Conservation (phyloP, 2,329 filamentous ascomycete genomes). For the Clarireedia hainanense region DNA sequence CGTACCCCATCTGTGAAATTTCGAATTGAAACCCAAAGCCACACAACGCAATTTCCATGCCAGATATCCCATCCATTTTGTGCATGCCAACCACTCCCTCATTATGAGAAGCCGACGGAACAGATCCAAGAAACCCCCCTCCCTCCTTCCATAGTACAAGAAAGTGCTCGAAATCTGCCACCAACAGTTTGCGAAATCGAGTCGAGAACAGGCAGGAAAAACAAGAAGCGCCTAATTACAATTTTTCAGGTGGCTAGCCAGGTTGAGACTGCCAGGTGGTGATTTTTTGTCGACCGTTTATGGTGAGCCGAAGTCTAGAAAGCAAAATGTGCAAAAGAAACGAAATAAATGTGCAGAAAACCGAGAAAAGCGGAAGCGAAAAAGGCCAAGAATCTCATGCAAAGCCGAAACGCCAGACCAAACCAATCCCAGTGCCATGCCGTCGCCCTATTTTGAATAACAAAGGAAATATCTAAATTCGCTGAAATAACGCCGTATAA, state of each 20-base stretch:
- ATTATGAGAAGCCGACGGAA: constrained; percentile 18
- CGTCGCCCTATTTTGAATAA: constrained; percentile 30
- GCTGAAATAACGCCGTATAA: constrained; percentile 28
- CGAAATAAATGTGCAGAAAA: no score
- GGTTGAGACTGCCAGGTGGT: constrained; percentile 17
- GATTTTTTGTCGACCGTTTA: constrained; percentile 21
- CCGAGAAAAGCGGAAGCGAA: neutral
- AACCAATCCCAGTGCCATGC: constrained; percentile 28
- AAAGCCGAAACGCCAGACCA: constrained; percentile 31
- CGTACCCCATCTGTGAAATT: neutral
- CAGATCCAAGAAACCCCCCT: constrained; percentile 16
- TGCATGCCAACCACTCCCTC: constrained; percentile 21
- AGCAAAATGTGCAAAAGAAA: constrained; percentile 25
- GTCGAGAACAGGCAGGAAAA: constrained; percentile 18
- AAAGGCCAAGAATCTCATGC: constrained; percentile 22
- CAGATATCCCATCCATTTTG: constrained; percentile 24
- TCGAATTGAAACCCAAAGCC: constrained; percentile 13
- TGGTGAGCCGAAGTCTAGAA: constrained; percentile 22
- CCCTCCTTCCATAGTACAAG: constrained; percentile 25
- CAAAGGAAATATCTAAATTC: constrained; percentile 27
- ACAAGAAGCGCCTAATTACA: constrained; percentile 31
- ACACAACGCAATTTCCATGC: constrained; percentile 12
- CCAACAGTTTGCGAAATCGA: constrained; percentile 18
- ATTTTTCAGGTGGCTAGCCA: constrained; percentile 27
- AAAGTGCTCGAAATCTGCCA: constrained; percentile 22